Base-by-base conservation (phyloP, 2,329 filamentous ascomycete genomes). In the Ceratocystis diversiconidia region DNA sequence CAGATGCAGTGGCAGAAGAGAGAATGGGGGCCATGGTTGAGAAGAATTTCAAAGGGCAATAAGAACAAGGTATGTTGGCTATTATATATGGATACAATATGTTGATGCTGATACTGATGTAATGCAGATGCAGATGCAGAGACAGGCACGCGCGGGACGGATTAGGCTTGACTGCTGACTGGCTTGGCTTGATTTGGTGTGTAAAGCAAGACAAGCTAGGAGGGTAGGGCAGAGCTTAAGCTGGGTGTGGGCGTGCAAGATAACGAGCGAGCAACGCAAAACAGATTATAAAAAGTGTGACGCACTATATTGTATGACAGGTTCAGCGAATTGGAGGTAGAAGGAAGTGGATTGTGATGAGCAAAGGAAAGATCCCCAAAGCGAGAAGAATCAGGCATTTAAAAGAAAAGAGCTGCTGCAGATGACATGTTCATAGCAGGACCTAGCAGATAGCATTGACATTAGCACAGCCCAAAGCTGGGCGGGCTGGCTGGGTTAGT, bases 11-110 rank as follows among this genome's bases (percentile, higher is more conserved):
- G 52, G 63, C 50, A 43, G 63, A 60, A 30, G 52, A 55, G 7
- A 64, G 43, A 46, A 25, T 36, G 46, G 64, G 50, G 48, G 61
- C 61, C 61, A 63, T 63, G 46, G 8, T 63, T 52, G 46, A 63
- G 46, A n/a, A 5, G 52, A 15, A 7, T 41, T 41, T 41, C 36
- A 28, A n/a, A 30, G 15, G 15, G n/a, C n/a, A 41, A 28, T 2
- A 48, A 32, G 5, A 44, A 46, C 50, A 65, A 28, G 32, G n/a
- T 15, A 30, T 10, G 19, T 17, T 10, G 52, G 22, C 15, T 19
- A 50, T 25, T 7, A 64, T 25, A 61, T 52, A 65, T 62, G 55
- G 25, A 57, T 12, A 12, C 8, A 41, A 41, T 41, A 12, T 41
- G 36, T 12, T 41, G 36, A 41, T 12, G 30, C 30, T 32, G 5